Evolutionary conservation across 495 filamentous ascomycete species (phyloP), one percentile per base, ranked within the genome.

Genomic region (Penicillium samsonianum): DNA sequence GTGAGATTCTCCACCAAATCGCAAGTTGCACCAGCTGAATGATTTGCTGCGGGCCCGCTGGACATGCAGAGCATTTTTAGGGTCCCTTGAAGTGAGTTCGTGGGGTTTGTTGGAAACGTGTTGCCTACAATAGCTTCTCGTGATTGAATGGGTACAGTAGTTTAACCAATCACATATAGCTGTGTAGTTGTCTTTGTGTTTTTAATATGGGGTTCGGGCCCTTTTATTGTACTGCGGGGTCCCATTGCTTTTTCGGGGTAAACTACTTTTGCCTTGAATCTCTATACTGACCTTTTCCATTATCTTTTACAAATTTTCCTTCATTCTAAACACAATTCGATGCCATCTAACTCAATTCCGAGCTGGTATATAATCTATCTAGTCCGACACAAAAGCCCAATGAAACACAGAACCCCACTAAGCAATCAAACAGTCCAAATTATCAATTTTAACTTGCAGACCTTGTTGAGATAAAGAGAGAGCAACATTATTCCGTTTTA

Each of bases 1-100:
- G 12, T 50, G 14, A 28, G 20, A 7, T 25, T 22, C 20, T 19
- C 37, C 49, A 30, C 44, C 6, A 25, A 9, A 25, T 17, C n/a
- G 16, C 33, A 30, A 41, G 16, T 19, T 52, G 35, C 25, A 41
- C 35, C 35, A 41, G 49, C 35, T 52, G 35, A 50, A 37, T 22
- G 17, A 38, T 40, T 17, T 50, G 4, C 11, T 1, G 22, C 31
- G 33, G 12, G 33, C 20, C n/a, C 20, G 47, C 31, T 50, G 14
- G 19, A 17, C n/a, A 9, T 9, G 1, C 14, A 4, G 12, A 19
- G 6, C 16, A 28, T 17, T 25, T 46, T 28, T 7, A 28, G 3
- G 16, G 25, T 28, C 9, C 25, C 11, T 14, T 8, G 17, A 25
- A 25, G 19, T 25, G 12, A 2, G 8, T 26, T 26, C 12, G 5